Base-by-base conservation (phyloP, 805 yeast species). In the Wickerhamomyces sydowiorum region DNA sequence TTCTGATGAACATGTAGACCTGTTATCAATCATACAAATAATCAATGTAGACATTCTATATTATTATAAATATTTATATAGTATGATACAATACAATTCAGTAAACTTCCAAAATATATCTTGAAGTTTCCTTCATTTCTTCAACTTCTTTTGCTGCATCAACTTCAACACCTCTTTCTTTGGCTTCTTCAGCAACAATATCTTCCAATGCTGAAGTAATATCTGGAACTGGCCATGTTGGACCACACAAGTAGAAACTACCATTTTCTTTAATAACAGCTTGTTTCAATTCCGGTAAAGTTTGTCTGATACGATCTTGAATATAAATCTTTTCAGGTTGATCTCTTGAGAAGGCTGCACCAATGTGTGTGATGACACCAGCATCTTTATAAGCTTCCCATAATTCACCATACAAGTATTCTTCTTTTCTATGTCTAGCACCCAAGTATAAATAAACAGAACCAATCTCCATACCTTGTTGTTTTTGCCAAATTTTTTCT, bases 161-260 rank as follows among this genome's bases (percentile, higher is more conserved):
- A 44, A 86, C 70, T 54, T 75, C 72, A 39, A 72, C 75, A 43
- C 93, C 95, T 41, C 70, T 73, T 50, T 69, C 70, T 40, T 68
- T 70, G 21, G 96, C 95, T 49, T 86, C 96, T 36, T 75, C 74
- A 20, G 65, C 64, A 39, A 89, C 73, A 53, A 91, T 84, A 50
- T 87, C 96, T 57, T 84, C 84, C 52, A 91, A 70, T 55, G 96
- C 95, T 35, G 82, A 84, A 40, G 96, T 86, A 55, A 91, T 86
- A 62, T 90, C 96, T 10, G 98, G 96, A 58, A 91, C 97, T 27
- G 98, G 98, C 98, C 98, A 91, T 2, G 97, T 91, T 34, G 98
- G 98, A 48, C 98, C 98, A 79, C 98, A 91, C 61, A 91, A 74
- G 69, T 91, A 91, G 77, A 91, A 91, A 21, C 89, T 82, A 44